phyloP scores from a whole-genome alignment of 257 asterid species.

The Capsicum pubescens region DNA sequence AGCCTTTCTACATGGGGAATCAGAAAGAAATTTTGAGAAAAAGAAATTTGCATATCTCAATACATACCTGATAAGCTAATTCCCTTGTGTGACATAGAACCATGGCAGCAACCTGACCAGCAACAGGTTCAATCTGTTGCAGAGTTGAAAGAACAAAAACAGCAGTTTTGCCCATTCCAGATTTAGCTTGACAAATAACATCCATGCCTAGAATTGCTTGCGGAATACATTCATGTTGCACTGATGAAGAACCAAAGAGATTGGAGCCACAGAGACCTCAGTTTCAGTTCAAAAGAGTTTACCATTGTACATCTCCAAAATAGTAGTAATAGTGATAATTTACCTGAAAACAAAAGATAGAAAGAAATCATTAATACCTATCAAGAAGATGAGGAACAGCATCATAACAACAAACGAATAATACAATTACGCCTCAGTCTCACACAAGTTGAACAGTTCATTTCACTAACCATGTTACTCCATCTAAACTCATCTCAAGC shows the following conservation, averaged over 20 bases:
- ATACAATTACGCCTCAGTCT: background rate
- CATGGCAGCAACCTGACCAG: conserved; percentile 90
- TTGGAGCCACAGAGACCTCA: conserved; percentile 79
- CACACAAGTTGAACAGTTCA: background rate
- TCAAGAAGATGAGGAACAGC: background rate
- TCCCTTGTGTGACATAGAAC: conserved; percentile 84
- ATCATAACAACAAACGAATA: background rate
- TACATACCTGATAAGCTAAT: conserved; percentile 79
- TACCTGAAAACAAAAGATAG: conserved; percentile 58
- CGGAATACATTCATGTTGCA: conserved; percentile 96
- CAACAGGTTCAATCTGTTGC: conserved; percentile 87
- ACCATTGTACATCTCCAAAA: conserved; percentile 78
- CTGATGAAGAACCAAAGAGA: conserved; percentile 86
- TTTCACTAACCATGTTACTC: background rate
- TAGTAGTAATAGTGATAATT: conserved; percentile 63
- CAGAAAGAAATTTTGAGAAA: background rate
- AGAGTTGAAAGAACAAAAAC: conserved; percentile 85
- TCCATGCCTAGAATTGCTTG: conserved; percentile 96
- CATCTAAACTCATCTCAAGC: background rate
- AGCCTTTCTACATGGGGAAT: background rate
- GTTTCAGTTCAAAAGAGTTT: conserved; percentile 64
- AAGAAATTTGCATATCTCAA: background rate
- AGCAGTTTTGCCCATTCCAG: conserved; percentile 97
- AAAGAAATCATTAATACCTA: background rate
- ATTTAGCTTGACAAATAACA: conserved; percentile 94